Evolutionary conservation across 176 grass and related monocot species (phyloP), one percentile per base, ranked within the genome.

Genomic region (Juncus effusus): DNA sequence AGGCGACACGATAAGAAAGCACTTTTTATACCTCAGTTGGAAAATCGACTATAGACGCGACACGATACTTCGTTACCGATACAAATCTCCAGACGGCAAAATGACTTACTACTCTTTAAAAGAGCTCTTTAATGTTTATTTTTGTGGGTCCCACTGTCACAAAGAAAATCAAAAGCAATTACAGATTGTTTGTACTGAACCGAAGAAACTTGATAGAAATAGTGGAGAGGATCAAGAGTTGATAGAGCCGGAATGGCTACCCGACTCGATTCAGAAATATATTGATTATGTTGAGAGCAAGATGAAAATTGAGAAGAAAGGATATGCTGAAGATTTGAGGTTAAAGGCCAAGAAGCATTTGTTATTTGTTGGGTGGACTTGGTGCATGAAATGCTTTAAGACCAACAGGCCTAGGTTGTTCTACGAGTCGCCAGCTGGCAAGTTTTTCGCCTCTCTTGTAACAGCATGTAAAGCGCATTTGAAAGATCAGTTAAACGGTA

Each of bases 11-110:
- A 12, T 95, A 61, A 89, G 82, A 78, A 89, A 62, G 44, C 90
- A 95, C 83, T 69, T 95, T 3, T 63, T 83, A 74, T 65, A 79
- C 71, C 65, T 89, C 65, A 85, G 90, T 61, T 95, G 90, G 90
- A 80, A 15, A 40, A 85, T 89, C 69, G 65, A 81, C 14, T 49
- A 72, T 63, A 89, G 1, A 80, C n/a, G 5, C 36, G 74, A 83
- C n/a, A 47, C 3, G 13, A 40, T 59, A 45, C 67, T 35, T n/a
- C 82, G 77, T 49, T 78, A 64, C 59, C 65, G 79, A 12, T 95
- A 76, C 4, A 37, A 40, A 51, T 89, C 85, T 41, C 90, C 81
- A 3, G 64, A 51, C 7, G 79, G 82, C 6, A 86, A 77, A 61
- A 65, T 15, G 11, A 83, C 80, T 60, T 57, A 76, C 69, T 57